These are phyloP conservation scores for Aquanectria penicillioides DNA, from an alignment of 2,329 filamentous ascomycete species.

Conservation along the genomic window DNA sequence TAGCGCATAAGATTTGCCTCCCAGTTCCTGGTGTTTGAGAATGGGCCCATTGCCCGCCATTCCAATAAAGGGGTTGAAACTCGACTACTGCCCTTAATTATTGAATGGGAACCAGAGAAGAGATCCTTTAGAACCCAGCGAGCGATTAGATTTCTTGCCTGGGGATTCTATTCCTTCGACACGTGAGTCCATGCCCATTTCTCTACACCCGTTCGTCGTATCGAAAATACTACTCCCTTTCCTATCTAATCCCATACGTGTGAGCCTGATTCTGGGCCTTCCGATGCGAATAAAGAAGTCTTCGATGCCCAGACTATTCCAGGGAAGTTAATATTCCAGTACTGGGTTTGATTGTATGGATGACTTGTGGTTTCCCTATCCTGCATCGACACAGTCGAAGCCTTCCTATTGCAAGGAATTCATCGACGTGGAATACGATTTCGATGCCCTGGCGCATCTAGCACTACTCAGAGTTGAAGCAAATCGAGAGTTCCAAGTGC, in stretches of 20 bases:
- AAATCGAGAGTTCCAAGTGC: neutral
- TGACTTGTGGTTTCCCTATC: constrained; percentile 25
- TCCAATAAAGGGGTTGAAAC: too few species aligned
- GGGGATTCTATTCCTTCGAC: constrained; percentile 38
- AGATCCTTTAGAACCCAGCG: neutral
- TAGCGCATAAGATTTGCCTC: too few species aligned
- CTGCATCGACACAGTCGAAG: neutral
- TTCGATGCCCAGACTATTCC: neutral
- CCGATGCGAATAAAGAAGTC: neutral
- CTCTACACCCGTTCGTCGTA: too few species aligned
- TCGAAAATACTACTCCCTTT: neutral
- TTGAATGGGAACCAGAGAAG: neutral
- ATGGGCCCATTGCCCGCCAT: too few species aligned
- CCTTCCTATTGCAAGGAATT: neutral
- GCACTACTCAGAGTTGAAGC: neutral
- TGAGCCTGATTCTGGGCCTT: neutral
- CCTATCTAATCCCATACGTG: constrained; percentile 6
- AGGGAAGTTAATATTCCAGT: neutral
- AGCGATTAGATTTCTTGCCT: constrained; percentile 26
- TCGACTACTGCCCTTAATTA: too few species aligned
- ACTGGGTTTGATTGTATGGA: neutral
- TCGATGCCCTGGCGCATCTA: constrained; percentile 11
- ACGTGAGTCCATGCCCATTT: constrained; percentile 22
- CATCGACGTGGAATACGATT: neutral
- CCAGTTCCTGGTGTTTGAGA: too few species aligned